Evolutionary conservation across 192 early-diverging fungal genomes (phyloP), one percentile per base, ranked within the genome.

Genomic region (Coemansia sp.): DNA sequence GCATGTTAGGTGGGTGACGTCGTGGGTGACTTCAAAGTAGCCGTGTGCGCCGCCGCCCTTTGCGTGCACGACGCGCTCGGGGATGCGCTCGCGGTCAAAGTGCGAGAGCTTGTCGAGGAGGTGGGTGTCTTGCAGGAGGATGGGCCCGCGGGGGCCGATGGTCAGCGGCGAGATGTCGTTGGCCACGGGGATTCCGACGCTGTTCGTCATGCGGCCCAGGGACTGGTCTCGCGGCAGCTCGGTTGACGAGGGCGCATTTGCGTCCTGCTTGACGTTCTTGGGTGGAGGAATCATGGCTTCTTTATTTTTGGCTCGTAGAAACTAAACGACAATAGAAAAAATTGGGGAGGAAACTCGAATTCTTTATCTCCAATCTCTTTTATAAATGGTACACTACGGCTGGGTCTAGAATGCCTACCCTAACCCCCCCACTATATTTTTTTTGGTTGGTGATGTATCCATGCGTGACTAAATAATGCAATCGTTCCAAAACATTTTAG

Each of bases 1-100:
- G 55, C 72, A 74, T 33, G 87, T 86, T 53, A 91, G 76, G 64
- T 88, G 82, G 54, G 81, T 70, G 67, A 89, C 58, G 50, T 90
- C 89, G 19, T 84, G 65, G 54, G 87, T 89, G 32, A 84, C 81
- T 79, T 91, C 89, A 70, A 91, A 90, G 64, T 84, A 89, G 38
- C 82, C 81, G 69, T 85, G 83, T 43, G 80, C 86, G 25, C 71
- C 64, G 7, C 85, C 87, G 8, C 86, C 82, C 49, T 85, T 80
- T 24, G 76, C 64, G 25, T 65, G 79, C 69, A 91, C 79, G 23
- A 87, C 75, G 67, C 89, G 89, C 25, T 88, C 43, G 22, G 80
- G 78, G 33, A 86, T 68, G 47, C 46, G 46, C 43, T 66, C 64
- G 42, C 81, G 48, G 81, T 80, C 86, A 84, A 91, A 66, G 50